Evolutionary conservation across 305 asterid species (phyloP).

Genomic region (Ajuga reptans): DNA sequence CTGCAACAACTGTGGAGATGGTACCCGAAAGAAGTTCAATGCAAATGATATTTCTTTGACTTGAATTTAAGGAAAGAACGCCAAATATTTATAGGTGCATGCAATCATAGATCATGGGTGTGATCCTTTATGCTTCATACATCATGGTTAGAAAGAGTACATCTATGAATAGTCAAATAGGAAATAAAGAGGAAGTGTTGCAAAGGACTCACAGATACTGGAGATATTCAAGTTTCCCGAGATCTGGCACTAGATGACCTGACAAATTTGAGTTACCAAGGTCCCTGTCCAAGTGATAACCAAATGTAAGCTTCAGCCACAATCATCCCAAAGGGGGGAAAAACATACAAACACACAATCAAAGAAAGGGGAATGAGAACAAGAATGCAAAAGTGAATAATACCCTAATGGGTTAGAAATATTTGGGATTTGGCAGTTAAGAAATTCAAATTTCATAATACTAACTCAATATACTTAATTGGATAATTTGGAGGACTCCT

Average conservation of each 20-base stretch:
- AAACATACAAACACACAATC: not conserved
- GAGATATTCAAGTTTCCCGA: conserved; percentile 82
- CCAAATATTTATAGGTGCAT: conserved; percentile 7
- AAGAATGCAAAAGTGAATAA: no score
- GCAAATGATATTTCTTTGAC: not conserved
- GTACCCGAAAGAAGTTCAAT: not conserved
- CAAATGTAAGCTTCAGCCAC: conserved; percentile 7
- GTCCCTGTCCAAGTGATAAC: conserved; percentile 49
- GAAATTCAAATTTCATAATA: not conserved
- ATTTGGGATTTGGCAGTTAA: not conserved
- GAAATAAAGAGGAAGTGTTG: conserved; percentile 6
- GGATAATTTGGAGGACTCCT: not conserved
- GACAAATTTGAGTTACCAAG: conserved; percentile 88
- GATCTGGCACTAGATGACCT: conserved; percentile 82
- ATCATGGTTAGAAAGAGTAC: not conserved
- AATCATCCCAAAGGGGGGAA: no score
- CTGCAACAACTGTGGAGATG: not conserved
- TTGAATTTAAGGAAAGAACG: not conserved
- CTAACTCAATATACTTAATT: not conserved
- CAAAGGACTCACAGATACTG: conserved; percentile 70
- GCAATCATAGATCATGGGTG: not conserved
- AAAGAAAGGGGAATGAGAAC: not conserved
- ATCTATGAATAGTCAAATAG: not conserved
- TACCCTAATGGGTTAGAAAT: no score
- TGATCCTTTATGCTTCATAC: not conserved